These are phyloP conservation scores for Orbilia brochopaga DNA, from an alignment of 2,329 filamentous ascomycete species.

Conservation along the genomic window DNA sequence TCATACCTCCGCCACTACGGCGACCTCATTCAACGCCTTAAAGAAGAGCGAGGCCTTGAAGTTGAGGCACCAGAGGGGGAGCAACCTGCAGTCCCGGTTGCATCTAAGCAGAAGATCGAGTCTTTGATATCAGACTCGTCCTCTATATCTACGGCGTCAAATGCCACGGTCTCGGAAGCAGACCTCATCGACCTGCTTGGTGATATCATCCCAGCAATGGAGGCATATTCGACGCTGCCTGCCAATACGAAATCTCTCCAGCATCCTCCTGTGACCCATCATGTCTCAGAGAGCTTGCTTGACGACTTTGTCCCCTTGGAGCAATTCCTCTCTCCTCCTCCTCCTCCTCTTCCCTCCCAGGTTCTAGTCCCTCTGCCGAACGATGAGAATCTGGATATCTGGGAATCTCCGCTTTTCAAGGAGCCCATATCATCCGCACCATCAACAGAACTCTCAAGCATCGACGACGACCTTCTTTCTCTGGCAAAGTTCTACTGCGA, in stretches of 20 bases:
- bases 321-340: background rate
- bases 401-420: background rate
- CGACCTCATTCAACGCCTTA: background rate
- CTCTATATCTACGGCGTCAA: background rate
- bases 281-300: background rate
- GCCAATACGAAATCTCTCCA: background rate
- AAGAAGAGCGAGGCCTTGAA: background rate
- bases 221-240: background rate
- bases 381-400: background rate
- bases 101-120: background rate
- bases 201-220: background rate
- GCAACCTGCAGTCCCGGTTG: too few species aligned
- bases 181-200: background rate
- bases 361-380: background rate
- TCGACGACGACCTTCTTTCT: background rate
- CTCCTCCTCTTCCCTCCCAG: background rate
- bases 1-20: constrained; percentile 2
- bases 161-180: background rate
- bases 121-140: background rate
- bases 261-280: too few species aligned
- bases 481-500: background rate
- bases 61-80: too few species aligned
- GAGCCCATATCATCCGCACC: background rate
- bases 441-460: background rate
- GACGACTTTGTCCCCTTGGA: background rate